Evolutionary conservation across 2,329 filamentous ascomycete genomes (phyloP).

Genomic region (Zymoseptoria pseudotritici): DNA sequence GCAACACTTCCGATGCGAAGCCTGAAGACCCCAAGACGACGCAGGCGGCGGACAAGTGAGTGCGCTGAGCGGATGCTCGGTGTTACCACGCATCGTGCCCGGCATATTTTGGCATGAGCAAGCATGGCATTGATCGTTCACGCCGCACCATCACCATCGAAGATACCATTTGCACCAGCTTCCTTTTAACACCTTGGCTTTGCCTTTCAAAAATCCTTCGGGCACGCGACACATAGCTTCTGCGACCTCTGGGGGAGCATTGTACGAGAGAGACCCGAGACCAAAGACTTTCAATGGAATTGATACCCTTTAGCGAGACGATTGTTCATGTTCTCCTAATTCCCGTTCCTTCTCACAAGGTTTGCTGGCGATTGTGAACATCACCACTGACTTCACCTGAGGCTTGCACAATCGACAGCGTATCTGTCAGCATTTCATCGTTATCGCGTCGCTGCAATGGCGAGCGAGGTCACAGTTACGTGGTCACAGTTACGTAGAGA

Average conservation of each 20-base stretch:
- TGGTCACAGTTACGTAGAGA: background rate
- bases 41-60: conserved; percentile 10
- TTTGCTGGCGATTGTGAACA: too few species aligned
- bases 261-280: background rate
- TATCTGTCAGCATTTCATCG: background rate
- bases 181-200: background rate
- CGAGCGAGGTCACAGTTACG: background rate
- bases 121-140: background rate
- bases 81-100: background rate
- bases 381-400: too few species aligned
- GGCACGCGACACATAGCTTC: background rate
- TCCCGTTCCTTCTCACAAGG: too few species aligned
- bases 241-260: background rate
- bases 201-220: background rate
- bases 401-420: too few species aligned
- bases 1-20: conserved; percentile 6
- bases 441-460: background rate
- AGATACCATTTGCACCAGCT: background rate
- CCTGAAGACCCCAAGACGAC: conserved; percentile 26
- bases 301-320: conserved; percentile 18
- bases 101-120: background rate
- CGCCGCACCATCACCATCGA: background rate
- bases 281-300: conserved; percentile 7
- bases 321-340: background rate
- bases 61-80: background rate